Conservation (phyloP, 441 rosid genomes). For the Erodium moschatum region DNA sequence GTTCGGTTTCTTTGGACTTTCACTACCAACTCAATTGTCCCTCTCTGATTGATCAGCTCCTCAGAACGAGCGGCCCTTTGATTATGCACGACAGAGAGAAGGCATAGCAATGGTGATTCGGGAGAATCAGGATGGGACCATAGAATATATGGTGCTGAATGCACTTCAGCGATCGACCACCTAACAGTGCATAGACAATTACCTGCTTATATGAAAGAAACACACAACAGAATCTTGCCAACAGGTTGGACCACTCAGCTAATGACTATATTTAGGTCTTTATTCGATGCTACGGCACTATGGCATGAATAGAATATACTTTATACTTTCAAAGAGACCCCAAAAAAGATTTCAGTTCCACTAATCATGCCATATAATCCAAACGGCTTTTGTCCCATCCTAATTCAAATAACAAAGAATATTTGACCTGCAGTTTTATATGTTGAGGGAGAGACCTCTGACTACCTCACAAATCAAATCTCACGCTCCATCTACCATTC, state of each 20-base stretch:
- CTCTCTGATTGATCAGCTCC: too few species aligned
- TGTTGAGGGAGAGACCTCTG: slow-evolving; percentile 13
- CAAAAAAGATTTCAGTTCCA: slow-evolving; percentile 13
- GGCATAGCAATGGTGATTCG: background rate
- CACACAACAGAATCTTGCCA: slow-evolving; percentile 6
- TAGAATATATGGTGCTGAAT: background rate
- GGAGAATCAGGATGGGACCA: background rate
- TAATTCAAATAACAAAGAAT: slow-evolving; percentile 20
- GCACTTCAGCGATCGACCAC: background rate
- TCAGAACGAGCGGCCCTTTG: too few species aligned
- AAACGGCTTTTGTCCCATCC: slow-evolving; percentile 11
- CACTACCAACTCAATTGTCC: too few species aligned
- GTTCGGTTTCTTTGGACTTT: too few species aligned
- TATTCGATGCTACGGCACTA: background rate
- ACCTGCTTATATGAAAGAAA: background rate
- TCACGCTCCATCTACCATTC: slow-evolving; percentile 72
- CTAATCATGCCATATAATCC: slow-evolving; percentile 12
- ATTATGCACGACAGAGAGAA: too few species aligned
- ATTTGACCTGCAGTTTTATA: slow-evolving; percentile 17
- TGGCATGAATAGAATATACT: background rate
- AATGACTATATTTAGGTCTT: background rate
- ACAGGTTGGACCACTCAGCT: background rate
- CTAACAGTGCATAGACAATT: background rate
- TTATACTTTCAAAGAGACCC: background rate
- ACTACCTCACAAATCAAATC: slow-evolving; percentile 55